Evolutionary conservation across 2,329 filamentous ascomycete genomes (phyloP).

Genomic region (Penicillium sp.): DNA sequence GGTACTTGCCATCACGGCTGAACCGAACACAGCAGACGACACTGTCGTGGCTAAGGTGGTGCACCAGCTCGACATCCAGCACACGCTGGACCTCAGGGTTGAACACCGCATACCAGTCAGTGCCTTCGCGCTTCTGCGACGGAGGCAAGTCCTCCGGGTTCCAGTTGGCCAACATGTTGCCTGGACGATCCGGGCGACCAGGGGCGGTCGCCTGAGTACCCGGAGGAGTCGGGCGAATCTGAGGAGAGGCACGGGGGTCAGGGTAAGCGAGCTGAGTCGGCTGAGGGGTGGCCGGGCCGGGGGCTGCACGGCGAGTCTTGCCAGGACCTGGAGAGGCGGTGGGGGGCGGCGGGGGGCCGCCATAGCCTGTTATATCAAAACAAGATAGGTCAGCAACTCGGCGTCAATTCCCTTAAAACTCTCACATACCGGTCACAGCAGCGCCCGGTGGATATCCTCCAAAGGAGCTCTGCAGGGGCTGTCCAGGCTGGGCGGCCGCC

Average conservation of each 20-base stretch:
- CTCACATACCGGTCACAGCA: slow-evolving; percentile 60
- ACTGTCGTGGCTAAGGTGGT: slow-evolving; percentile 89
- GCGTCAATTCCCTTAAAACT: slow-evolving; percentile 23
- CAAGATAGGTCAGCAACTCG: slow-evolving; percentile 53
- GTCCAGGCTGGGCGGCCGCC: slow-evolving; percentile 60
- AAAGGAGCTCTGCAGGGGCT: slow-evolving; percentile 71
- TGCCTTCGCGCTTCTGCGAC: slow-evolving; percentile 82
- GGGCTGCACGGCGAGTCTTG: slow-evolving; percentile 66
- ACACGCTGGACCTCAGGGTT: slow-evolving; percentile 87
- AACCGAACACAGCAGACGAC: slow-evolving; percentile 98
- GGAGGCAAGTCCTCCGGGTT: slow-evolving; percentile 82
- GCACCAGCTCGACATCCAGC: slow-evolving; percentile 89
- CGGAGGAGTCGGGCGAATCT: slow-evolving; percentile 78
- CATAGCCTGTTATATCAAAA: slow-evolving; percentile 61
- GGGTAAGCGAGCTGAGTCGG: slow-evolving; percentile 88
- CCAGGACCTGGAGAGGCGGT: slow-evolving; percentile 84
- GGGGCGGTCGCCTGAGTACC: slow-evolving; percentile 46
- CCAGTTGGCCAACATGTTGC: slow-evolving; percentile 78
- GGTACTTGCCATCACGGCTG: slow-evolving; percentile 90
- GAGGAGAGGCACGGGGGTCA: slow-evolving; percentile 77
- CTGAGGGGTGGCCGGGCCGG: slow-evolving; percentile 80
- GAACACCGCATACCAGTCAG: slow-evolving; percentile 96
- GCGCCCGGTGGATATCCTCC: slow-evolving; percentile 66
- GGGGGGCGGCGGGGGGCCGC: slow-evolving; percentile 75
- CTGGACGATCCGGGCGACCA: slow-evolving; percentile 50